A percentile compares a stretch with the other conserved stretches of the same genome.
These are phyloP conservation scores for Aureobasidium leucospermi DNA, from an alignment of 2,329 filamentous ascomycete genomes.

Conservation along the genomic window DNA sequence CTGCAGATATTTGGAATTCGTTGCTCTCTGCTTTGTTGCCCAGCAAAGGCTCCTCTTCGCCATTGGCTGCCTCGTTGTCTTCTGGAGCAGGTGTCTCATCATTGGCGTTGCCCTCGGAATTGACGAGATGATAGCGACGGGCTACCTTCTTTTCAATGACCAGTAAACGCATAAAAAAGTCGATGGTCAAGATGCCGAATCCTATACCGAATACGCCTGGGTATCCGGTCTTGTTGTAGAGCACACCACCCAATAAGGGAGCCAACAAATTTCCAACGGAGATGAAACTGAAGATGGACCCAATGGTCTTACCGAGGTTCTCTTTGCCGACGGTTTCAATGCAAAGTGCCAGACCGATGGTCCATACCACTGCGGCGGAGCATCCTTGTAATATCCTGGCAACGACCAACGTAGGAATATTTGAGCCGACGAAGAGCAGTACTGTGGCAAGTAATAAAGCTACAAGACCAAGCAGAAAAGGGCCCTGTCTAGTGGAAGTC, in stretches of 20 bases:
- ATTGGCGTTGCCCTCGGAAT: conserved; percentile 20
- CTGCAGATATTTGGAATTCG: conserved; percentile 37
- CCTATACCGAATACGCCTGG: conserved; percentile 52
- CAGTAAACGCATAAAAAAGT: conserved; percentile 53
- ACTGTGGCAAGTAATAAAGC: conserved; percentile 48
- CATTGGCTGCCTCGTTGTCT: conserved; percentile 19
- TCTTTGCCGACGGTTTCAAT: conserved; percentile 51
- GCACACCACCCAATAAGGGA: conserved; percentile 52
- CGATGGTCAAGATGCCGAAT: conserved; percentile 47
- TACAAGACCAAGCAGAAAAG: conserved; percentile 51
- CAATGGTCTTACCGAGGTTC: conserved; percentile 55
- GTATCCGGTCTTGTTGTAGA: conserved; percentile 54
- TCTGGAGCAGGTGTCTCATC: not conserved
- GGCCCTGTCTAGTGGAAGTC: conserved; percentile 45
- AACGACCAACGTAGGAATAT: conserved; percentile 40
- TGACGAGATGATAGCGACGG: conserved; percentile 32
- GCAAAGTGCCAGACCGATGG: conserved; percentile 51
- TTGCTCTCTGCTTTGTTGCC: conserved; percentile 28
- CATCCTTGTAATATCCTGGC: conserved; percentile 52
- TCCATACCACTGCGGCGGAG: conserved; percentile 53
- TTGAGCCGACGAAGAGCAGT: conserved; percentile 46
- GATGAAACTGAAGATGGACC: conserved; percentile 54
- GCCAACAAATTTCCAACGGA: conserved; percentile 50
- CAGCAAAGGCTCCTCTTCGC: conserved; percentile 33
- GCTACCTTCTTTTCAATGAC: conserved; percentile 59